phyloP scores from a whole-genome alignment of 139 green algal genomes.

The Diplosphaera chodatii region DNA sequence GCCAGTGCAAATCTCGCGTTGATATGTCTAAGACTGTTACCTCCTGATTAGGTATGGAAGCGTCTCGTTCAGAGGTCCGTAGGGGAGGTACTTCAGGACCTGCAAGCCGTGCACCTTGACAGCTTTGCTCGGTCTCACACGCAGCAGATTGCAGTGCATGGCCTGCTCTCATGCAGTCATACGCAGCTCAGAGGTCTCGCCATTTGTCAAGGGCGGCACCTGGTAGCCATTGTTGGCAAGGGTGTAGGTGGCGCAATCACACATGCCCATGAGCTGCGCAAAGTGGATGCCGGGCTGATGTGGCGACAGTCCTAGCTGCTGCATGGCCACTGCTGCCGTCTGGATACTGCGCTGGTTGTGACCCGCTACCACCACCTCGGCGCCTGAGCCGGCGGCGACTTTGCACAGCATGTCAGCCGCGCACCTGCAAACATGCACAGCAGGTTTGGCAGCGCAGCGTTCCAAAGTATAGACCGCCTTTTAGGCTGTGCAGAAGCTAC shows the following conservation, averaged over 20 bases:
- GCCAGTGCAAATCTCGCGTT: no score
- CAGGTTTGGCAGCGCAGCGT: no score
- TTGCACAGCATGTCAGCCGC: conserved; percentile 32
- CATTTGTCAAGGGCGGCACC: no score
- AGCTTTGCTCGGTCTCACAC: no score
- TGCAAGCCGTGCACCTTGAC: background rate
- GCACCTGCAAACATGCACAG: conserved; percentile 1
- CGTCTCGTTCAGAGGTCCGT: conserved; percentile 48
- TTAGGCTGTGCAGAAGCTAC: no score
- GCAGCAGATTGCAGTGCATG: no score
- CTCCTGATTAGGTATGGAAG: conserved; percentile 50
- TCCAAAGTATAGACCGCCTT: no score
- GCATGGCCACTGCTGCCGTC: conserved; percentile 41
- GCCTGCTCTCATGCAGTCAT: no score
- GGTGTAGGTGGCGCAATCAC: conserved; percentile 57
- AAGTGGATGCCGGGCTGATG: conserved; percentile 49
- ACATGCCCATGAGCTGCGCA: conserved; percentile 75
- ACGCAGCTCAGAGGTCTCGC: no score
- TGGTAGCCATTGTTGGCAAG: conserved; percentile 32
- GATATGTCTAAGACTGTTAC: no score
- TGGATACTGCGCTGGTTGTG: conserved; percentile 65
- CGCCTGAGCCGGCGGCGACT: conserved; percentile 16
- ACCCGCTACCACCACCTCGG: conserved; percentile 60
- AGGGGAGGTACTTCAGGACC: conserved; percentile 49
- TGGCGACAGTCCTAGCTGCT: conserved; percentile 31